A percentile compares a stretch with the other conserved stretches of the same genome.
Conservation (phyloP, 345 rosid genomes). For the Camelina laxa region DNA sequence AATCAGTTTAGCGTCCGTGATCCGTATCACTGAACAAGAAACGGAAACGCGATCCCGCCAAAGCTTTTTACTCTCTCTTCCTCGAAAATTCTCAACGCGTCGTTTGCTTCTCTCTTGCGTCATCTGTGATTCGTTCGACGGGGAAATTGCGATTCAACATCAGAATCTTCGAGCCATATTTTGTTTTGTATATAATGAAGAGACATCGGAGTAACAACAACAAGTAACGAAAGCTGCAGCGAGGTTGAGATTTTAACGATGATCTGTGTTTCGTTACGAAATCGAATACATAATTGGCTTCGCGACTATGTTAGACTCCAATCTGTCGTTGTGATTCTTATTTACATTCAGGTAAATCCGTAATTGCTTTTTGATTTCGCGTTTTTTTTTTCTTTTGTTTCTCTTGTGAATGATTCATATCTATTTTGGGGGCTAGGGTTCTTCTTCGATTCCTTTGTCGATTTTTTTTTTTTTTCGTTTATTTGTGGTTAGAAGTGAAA, state of each 20-base stretch:
- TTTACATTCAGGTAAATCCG: constrained; percentile 70
- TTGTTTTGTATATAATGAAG: constrained; percentile 9
- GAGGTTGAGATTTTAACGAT: constrained; percentile 39
- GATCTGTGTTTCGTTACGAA: constrained; percentile 52
- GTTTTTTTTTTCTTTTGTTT: neutral
- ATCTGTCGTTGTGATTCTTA: constrained; percentile 67
- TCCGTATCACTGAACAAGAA: neutral
- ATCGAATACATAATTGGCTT: constrained; percentile 59
- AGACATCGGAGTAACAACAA: neutral
- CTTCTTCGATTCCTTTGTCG: constrained; percentile 23
- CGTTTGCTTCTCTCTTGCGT: constrained; percentile 20
- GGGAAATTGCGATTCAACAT: constrained; percentile 3
- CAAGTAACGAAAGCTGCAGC: constrained; percentile 12
- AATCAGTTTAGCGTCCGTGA: neutral
- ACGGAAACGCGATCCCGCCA: constrained; percentile 45
- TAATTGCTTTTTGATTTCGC: neutral
- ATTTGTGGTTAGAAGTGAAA: neutral
- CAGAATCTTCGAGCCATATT: constrained; percentile 16
- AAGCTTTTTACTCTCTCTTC: constrained; percentile 22
- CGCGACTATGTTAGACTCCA: constrained; percentile 79
- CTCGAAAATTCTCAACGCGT: constrained; percentile 14
- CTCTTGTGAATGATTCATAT: neutral
- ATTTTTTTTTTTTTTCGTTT: neutral
- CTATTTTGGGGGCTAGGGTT: constrained; percentile 34
- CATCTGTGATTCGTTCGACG: neutral